phyloP scores from a whole-genome alignment of 2,329 filamentous ascomycete species.

The Diaporthe australafricana region DNA sequence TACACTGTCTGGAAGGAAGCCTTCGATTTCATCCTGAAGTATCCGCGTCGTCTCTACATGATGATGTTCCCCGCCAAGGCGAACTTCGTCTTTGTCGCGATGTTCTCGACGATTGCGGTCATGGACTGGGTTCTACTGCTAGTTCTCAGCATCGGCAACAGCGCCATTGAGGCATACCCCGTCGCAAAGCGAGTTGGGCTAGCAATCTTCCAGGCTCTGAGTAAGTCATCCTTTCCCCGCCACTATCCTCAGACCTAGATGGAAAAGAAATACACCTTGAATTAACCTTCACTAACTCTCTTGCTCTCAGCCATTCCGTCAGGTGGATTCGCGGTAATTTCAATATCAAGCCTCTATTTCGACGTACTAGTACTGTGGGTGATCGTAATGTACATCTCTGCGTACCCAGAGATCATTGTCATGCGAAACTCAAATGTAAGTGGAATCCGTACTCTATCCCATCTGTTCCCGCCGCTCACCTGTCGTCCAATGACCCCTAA shows the following conservation, averaged over 20 bases:
- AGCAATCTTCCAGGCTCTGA: conserved; percentile 61
- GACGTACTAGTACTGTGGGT: conserved; percentile 57
- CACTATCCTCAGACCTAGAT: background rate
- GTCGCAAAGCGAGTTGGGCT: conserved; percentile 60
- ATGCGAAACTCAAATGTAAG: conserved; percentile 63
- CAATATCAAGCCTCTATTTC: conserved; percentile 55
- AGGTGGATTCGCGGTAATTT: conserved; percentile 65
- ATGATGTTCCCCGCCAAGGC: conserved; percentile 70
- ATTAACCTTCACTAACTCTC: background rate
- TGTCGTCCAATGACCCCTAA: background rate
- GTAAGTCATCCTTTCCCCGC: conserved; percentile 18
- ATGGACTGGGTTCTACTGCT: conserved; percentile 66
- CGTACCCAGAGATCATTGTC: conserved; percentile 57
- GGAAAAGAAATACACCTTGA: too few relatives aligned
- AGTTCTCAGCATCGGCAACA: conserved; percentile 63
- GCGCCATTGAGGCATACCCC: conserved; percentile 56
- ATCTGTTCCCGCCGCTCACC: background rate
- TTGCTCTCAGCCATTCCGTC: conserved; percentile 54
- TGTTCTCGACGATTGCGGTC: conserved; percentile 60
- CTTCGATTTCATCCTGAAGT: conserved; percentile 64
- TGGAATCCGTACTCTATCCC: background rate
- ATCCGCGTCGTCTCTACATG: conserved; percentile 70
- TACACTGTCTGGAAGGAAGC: conserved; percentile 51
- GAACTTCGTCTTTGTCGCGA: conserved; percentile 61
- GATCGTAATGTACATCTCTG: conserved; percentile 61